Conservation (phyloP, 495 filamentous ascomycete genomes). For the Penicillium pancosmium region DNA sequence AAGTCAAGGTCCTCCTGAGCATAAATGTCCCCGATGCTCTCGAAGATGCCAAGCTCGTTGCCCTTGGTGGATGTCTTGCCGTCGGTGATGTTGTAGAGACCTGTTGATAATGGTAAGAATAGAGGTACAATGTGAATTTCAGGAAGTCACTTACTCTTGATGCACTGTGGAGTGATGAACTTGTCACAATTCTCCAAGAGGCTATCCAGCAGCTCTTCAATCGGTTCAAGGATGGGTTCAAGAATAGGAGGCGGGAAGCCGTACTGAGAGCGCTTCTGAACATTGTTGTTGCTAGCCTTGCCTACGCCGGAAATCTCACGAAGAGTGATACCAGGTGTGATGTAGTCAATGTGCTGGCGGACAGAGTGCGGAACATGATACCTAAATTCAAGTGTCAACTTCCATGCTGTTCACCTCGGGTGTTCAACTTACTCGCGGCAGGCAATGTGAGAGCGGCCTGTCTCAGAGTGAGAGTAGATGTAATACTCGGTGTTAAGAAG, state of each 20-base stretch:
- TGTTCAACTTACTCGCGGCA: constrained; percentile 38
- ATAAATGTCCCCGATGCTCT: constrained; percentile 45
- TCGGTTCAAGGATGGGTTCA: constrained; percentile 40
- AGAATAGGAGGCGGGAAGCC: constrained; percentile 21
- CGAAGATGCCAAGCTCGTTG: constrained; percentile 51
- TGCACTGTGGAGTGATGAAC: constrained; percentile 36
- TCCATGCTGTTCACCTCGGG: background rate
- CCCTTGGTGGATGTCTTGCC: constrained; percentile 36
- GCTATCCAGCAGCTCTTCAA: constrained; percentile 20
- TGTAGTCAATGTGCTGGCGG: constrained; percentile 57
- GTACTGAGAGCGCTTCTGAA: constrained; percentile 21
- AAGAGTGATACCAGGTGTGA: constrained; percentile 50
- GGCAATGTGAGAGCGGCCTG: constrained; percentile 50
- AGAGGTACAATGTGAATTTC: background rate
- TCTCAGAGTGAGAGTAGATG: constrained; percentile 51
- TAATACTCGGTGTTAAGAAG: constrained; percentile 62
- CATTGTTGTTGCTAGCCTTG: background rate
- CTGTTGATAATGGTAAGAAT: constrained; percentile 18
- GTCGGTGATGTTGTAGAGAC: constrained; percentile 47
- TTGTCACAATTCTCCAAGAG: constrained; percentile 27
- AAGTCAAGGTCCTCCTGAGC: constrained; percentile 59
- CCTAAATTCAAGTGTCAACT: constrained; percentile 15
- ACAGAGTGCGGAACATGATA: constrained; percentile 57
- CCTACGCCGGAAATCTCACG: constrained; percentile 26
- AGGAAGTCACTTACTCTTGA: constrained; percentile 21